Evolutionary conservation across 1,139 yeast species (phyloP), one percentile per base, ranked within the genome.

Genomic region (Suhomyces wounanorum): DNA sequence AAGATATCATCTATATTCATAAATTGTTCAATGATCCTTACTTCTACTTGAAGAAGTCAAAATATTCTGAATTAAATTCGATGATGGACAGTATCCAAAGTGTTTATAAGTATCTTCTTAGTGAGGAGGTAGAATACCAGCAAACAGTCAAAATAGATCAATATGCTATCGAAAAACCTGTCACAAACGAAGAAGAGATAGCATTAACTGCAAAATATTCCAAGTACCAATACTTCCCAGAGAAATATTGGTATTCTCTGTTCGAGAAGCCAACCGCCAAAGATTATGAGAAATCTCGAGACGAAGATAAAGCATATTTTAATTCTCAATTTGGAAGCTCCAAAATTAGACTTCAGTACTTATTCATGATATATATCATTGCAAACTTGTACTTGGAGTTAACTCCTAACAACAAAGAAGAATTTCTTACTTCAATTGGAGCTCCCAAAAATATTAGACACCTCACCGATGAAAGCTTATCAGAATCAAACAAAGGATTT

Each of bases 21-120:
- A 65, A 65, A 40, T 54, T 73, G 7, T 67, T 75, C 45, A 62
- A 71, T 37, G 74, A 76, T 54, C 81, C 81, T 0, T 70, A 72
- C 54, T 42, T 55, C 25, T 71, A 59, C 47, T 53, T 75, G 42
- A 68, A 65, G 42, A 65, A 62, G 17, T 46, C 57, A 23, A 65
- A 64, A 40, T 55, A 57, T 4, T 53, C 63, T 13, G 64, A 60
- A n/a, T 59, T 73, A 21, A 57, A 59, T 10, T 55, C 58, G 1
- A 54, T 64, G 33, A 56, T 64, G 10, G 67, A 65, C 3, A 63
- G 68, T 7, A 57, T 73, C 48, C 51, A 54, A 26, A 61, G 63
- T 31, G 67, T 76, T 5, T 65, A 59, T 46, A 61, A 63, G 9
- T 66, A 67, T 42, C 58, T 76, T 36, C 54, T 72, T 11, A 62